phyloP scores from a whole-genome alignment of 2,329 filamentous ascomycete genomes.

The Xylaria sp. region DNA sequence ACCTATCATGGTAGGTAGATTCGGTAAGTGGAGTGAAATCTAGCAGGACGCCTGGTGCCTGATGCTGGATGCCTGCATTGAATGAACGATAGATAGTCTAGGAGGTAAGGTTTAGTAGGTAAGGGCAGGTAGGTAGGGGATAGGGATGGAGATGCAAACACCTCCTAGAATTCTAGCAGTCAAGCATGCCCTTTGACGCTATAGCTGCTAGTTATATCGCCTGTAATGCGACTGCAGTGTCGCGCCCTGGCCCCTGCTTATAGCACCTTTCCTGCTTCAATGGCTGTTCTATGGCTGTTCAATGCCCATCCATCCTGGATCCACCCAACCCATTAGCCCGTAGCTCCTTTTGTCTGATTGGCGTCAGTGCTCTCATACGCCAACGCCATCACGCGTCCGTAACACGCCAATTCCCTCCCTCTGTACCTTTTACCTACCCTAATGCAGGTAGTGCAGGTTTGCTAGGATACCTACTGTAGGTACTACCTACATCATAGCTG shows the following conservation, averaged over 20 bases:
- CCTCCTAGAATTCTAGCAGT: neutral
- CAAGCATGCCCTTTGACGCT: neutral
- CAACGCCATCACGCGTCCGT: slow-evolving; percentile 48
- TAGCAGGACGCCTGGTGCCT: neutral
- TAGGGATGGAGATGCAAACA: neutral
- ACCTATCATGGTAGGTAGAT: neutral
- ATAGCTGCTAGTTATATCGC: neutral
- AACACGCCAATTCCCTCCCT: slow-evolving; percentile 41
- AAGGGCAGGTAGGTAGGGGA: neutral
- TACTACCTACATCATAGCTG: neutral
- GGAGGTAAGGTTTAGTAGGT: too few relatives aligned
- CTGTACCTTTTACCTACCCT: neutral
- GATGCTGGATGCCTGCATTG: neutral
- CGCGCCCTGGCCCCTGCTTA: neutral
- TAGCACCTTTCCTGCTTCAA: slow-evolving; percentile 19
- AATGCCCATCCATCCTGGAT: slow-evolving; percentile 26
- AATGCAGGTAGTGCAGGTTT: neutral
- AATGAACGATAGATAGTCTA: neutral
- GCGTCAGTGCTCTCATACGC: slow-evolving; percentile 35
- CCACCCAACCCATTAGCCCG: slow-evolving; percentile 3
- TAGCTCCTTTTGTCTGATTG: slow-evolving; percentile 38
- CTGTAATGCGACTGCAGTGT: neutral
- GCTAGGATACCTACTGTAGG: neutral
- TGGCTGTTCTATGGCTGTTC: too few relatives aligned
- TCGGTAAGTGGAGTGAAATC: neutral